A percentile compares a stretch with the other conserved stretches of the same genome.
Evolutionary conservation across 345 rosid species (phyloP).

Genomic region (Cardamine occulta): DNA sequence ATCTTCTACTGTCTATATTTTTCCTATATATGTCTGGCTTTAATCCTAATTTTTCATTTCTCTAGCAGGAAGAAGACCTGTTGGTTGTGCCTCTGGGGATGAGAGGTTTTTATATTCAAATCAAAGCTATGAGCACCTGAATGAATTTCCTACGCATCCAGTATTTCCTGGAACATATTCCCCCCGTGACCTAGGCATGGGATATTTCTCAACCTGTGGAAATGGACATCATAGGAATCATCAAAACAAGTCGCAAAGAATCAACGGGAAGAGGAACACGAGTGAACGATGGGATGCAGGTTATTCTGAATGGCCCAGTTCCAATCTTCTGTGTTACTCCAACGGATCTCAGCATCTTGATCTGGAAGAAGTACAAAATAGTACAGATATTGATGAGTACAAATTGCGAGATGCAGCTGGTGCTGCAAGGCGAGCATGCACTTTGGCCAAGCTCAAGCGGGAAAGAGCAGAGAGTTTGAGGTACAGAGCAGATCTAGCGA

Average conservation of each 20-base stretch:
- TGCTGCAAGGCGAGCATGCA: conserved; percentile 72
- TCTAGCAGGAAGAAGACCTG: conserved; percentile 70
- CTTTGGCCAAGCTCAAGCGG: conserved; percentile 74
- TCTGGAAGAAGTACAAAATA: conserved; percentile 50
- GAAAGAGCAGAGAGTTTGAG: conserved; percentile 80
- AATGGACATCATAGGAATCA: conserved; percentile 58
- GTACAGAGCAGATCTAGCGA: conserved; percentile 78
- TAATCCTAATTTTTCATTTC: conserved; percentile 34
- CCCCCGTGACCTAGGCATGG: conserved; percentile 51
- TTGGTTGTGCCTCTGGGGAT: conserved; percentile 72
- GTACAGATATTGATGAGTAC: conserved; percentile 67
- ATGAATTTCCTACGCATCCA: conserved; percentile 60
- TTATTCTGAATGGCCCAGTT: conserved; percentile 59
- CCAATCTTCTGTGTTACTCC: conserved; percentile 37
- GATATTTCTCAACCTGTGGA: conserved; percentile 49
- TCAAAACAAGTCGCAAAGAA: conserved; percentile 54
- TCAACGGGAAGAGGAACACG: conserved; percentile 56
- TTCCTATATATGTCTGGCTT: conserved; percentile 3
- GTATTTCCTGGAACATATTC: conserved; percentile 59
- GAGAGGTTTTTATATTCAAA: conserved; percentile 58
- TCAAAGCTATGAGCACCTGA: conserved; percentile 58
- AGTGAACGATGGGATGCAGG: conserved; percentile 53
- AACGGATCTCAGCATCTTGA: conserved; percentile 50
- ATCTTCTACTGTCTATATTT: conserved; percentile 1
- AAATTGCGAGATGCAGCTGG: conserved; percentile 73